Evolutionary conservation across 768 basidiomycete species (phyloP), one percentile per base, ranked within the genome.

Genomic region (Lepiota venenata): DNA sequence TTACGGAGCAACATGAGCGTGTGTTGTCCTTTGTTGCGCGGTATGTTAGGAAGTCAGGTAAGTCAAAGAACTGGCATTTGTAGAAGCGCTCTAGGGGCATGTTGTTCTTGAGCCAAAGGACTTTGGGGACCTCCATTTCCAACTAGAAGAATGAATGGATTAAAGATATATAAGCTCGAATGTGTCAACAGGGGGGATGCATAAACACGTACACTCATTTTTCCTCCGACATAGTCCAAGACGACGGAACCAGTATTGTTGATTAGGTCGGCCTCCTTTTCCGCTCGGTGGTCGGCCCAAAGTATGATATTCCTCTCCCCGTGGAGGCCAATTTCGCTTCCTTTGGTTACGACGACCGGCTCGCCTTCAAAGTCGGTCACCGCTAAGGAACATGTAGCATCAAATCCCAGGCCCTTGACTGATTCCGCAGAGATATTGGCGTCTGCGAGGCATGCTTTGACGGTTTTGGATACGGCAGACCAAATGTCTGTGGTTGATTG

Each of bases 41-140:
- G 75, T 95, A 98, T 0, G 97, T 98, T 48, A 99, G 79, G 74
- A 85, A 95, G 71, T 97, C 94, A n/a, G 94, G 94, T 15, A 97
- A 82, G 64, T 96, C 94, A 68, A 86, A 90, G 74, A 91, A 90
- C 62, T 91, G 87, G 71, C 87, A 91, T 50, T 74, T 74, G 20
- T 80, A 69, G 71, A 99, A 98, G 15, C 74, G 76, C 10, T 79
- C 71, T 0, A 82, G 65, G 2, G 79, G 64, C 94, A 98, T 95
- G 72, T 89, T 77, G 56, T 83, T 86, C 69, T 95, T 98, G 40
- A 98, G 79, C 97, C 97, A 98, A 25, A 98, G 83, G 27, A 95
- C 88, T 69, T 98, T 98, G 0, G 96, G 96, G 41, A 98, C 84
- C 71, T 98, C 96, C 97, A 98, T 98, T 70, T 98, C 95, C 40